Conservation (phyloP, 2,329 filamentous ascomycete genomes). For the Rhynchosporium graminicola region DNA sequence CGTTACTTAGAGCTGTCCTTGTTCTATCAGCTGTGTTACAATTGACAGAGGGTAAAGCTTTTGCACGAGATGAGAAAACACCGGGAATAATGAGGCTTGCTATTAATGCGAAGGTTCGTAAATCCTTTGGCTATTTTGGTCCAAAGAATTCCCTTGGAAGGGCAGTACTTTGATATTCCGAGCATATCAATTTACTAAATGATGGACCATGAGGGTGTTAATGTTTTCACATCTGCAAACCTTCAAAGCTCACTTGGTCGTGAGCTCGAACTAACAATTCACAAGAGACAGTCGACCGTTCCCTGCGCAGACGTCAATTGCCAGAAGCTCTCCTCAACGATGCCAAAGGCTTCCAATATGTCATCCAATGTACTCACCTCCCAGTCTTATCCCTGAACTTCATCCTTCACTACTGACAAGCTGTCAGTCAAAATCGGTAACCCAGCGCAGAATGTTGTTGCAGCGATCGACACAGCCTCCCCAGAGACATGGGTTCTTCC, state of each 20-base stretch:
- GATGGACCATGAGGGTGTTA: background rate
- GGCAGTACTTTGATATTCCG: too few relatives aligned
- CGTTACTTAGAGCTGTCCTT: background rate
- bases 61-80: background rate
- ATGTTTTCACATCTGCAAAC: too few relatives aligned
- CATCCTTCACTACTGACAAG: background rate
- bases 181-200: too few relatives aligned
- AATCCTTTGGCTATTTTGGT: background rate
- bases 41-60: background rate
- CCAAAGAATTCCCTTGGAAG: background rate
- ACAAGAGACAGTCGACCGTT: background rate
- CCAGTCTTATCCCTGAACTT: background rate
- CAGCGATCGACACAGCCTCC: conserved; percentile 19
- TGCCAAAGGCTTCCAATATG: conserved; percentile 12
- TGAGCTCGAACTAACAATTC: background rate
- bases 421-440: conserved; percentile 13
- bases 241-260: too few relatives aligned
- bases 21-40: background rate
- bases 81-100: conserved; percentile 4
- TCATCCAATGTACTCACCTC: conserved; percentile 13
- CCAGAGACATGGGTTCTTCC: conserved; percentile 19
- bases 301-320: conserved; percentile 5
- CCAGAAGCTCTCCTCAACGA: conserved; percentile 4
- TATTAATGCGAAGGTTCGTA: background rate
- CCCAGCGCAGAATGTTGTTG: conserved; percentile 16